Evolutionary conservation across 306 rosid genomes (phyloP).

Genomic region (Senna siamea): DNA sequence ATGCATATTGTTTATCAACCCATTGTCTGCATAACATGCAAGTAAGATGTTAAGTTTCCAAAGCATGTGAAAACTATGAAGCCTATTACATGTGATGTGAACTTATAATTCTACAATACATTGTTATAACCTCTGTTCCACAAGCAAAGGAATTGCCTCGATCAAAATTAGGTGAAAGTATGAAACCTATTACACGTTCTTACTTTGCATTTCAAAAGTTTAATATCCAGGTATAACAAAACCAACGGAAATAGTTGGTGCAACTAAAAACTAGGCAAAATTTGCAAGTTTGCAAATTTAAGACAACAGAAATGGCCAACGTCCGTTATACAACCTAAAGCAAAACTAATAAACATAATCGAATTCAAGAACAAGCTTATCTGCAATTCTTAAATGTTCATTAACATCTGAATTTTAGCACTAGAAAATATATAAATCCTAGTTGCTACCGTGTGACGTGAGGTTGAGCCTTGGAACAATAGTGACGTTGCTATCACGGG

Average conservation of each 20-base stretch:
- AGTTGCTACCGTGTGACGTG: too few relatives aligned
- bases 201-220: not conserved
- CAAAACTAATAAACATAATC: too few relatives aligned
- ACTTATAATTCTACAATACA: not conserved
- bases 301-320: not conserved
- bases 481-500: too few relatives aligned
- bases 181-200: not conserved
- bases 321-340: not conserved
- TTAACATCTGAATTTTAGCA: not conserved
- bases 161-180: too few relatives aligned
- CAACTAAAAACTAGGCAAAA: not conserved
- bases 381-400: not conserved
- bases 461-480: too few relatives aligned
- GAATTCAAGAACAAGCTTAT: too few relatives aligned
- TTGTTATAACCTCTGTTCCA: not conserved
- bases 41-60: not conserved
- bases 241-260: not conserved
- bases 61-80: not conserved
- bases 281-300: not conserved
- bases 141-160: constrained; percentile 9
- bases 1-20: too few relatives aligned
- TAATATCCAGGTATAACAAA: constrained; percentile 15
- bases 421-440: too few relatives aligned
- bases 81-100: not conserved
- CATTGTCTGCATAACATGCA: not conserved